A percentile compares a stretch with the other conserved stretches of the same genome.
These are phyloP conservation scores for Cyathus striatus DNA, from an alignment of 768 basidiomycete species.

Conservation along the genomic window DNA sequence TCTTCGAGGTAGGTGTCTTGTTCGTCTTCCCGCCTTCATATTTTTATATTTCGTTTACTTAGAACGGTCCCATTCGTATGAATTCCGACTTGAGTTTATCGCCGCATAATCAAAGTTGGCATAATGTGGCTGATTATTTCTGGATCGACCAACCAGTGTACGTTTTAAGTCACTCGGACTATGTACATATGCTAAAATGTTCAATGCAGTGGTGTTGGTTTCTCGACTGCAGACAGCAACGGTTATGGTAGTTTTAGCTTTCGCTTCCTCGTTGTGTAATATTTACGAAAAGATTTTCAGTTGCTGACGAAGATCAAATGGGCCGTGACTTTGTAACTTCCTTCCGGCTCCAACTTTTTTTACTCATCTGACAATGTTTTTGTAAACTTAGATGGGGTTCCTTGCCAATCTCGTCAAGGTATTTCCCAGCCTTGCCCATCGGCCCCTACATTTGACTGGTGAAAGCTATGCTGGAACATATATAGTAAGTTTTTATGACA, in stretches of 20 bases:
- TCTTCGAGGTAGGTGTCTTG: conserved; percentile 51
- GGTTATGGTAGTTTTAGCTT: conserved; percentile 46
- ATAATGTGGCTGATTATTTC: conserved; percentile 56
- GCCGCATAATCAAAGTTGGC: conserved; percentile 54
- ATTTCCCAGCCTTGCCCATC: conserved; percentile 61
- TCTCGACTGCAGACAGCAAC: conserved; percentile 54
- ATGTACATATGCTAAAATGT: conserved; percentile 3
- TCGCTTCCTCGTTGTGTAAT: not conserved
- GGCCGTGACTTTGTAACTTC: conserved; percentile 46
- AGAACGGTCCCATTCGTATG: conserved; percentile 71
- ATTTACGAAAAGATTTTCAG: conserved; percentile 17
- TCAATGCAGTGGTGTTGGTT: conserved; percentile 43
- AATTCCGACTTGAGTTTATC: conserved; percentile 42
- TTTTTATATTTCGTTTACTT: not conserved
- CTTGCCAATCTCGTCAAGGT: conserved; percentile 67
- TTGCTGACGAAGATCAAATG: conserved; percentile 62
- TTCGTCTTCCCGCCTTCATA: not conserved
- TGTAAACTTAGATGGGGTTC: conserved; percentile 57
- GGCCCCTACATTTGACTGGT: conserved; percentile 65
- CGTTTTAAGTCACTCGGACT: conserved; percentile 4
- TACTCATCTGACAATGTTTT: not conserved
- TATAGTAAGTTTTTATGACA: conserved; percentile 39
- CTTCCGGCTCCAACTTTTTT: too few species aligned
- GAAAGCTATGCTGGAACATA: conserved; percentile 76
- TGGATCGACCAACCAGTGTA: conserved; percentile 76